Percentiles rank a stretch among this genome's conserved stretches.
Conservation (phyloP, 805 yeast species). For the Myxozyma nipponensis region DNA sequence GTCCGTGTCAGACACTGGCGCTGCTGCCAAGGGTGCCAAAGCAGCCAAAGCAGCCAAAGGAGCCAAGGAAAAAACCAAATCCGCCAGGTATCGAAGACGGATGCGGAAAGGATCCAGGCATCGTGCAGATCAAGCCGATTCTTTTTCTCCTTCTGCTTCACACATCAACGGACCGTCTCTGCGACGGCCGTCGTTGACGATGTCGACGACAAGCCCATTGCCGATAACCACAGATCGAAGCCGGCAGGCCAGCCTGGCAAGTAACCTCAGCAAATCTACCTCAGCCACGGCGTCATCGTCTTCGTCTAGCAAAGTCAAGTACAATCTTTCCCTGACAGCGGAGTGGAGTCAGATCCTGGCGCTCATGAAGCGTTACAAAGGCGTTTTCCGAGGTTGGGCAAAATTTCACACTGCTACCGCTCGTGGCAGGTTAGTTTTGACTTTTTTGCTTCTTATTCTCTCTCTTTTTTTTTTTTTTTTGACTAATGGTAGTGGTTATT, state of each 20-base stretch:
- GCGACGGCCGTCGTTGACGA: too few relatives aligned
- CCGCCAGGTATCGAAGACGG: neutral
- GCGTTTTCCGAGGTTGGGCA: conserved; percentile 23
- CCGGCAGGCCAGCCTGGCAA: neutral
- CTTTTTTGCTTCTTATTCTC: neutral
- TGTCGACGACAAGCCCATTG: neutral
- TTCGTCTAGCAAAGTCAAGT: conserved; percentile 2
- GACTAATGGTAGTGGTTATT: conserved; percentile 11
- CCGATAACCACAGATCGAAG: neutral
- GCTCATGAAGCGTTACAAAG: conserved; percentile 19
- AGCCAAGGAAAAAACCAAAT: neutral
- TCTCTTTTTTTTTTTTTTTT: neutral
- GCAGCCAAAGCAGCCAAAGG: too few relatives aligned
- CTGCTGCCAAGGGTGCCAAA: too few relatives aligned
- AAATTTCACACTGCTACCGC: conserved; percentile 18
- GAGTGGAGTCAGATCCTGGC: conserved; percentile 21
- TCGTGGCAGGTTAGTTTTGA: conserved; percentile 16
- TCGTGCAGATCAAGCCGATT: too few relatives aligned
- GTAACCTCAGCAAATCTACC: neutral
- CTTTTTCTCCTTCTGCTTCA: too few relatives aligned
- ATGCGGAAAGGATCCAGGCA: neutral
- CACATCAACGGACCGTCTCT: too few relatives aligned
- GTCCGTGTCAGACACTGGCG: neutral
- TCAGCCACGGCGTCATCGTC: neutral
- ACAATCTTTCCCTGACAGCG: conserved; percentile 13